These are phyloP conservation scores for Amesomyces nigricolor DNA, from an alignment of 2,329 filamentous ascomycete genomes.

Conservation along the genomic window DNA sequence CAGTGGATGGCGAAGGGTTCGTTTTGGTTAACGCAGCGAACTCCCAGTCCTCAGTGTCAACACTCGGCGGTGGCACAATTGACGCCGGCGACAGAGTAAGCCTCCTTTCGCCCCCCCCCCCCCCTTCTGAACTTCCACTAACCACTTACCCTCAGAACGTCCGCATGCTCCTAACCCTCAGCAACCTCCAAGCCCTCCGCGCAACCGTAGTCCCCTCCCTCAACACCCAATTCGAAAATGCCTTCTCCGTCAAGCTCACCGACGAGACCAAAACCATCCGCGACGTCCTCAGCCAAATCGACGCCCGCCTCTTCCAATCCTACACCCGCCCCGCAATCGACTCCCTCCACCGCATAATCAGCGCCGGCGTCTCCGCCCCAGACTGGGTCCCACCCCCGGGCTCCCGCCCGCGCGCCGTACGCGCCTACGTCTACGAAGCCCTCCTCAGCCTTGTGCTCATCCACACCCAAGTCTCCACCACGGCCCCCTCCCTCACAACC, in stretches of 20 bases:
- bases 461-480: slow-evolving; percentile 83
- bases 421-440: slow-evolving; percentile 82
- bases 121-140: not conserved
- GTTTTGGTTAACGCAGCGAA: slow-evolving; percentile 30
- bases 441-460: slow-evolving; percentile 83
- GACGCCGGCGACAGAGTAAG: slow-evolving; percentile 54
- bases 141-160: slow-evolving; percentile 56
- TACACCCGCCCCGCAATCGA: slow-evolving; percentile 77
- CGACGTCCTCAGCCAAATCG: slow-evolving; percentile 86
- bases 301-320: slow-evolving; percentile 82
- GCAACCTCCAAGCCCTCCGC: slow-evolving; percentile 81
- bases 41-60: slow-evolving; percentile 29
- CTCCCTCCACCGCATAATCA: slow-evolving; percentile 63
- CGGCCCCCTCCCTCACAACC: slow-evolving; percentile 66
- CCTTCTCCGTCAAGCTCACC: slow-evolving; percentile 89
- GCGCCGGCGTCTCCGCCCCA: slow-evolving; percentile 62
- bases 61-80: slow-evolving; percentile 41
- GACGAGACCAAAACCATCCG: slow-evolving; percentile 90
- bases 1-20: slow-evolving; percentile 41
- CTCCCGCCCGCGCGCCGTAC: slow-evolving; percentile 64
- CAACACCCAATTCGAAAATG: slow-evolving; percentile 87
- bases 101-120: slow-evolving; percentile 9
- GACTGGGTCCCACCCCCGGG: slow-evolving; percentile 61
- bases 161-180: slow-evolving; percentile 87
- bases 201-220: slow-evolving; percentile 77